These are phyloP conservation scores for Dinochytrium kinnereticum DNA, from an alignment of 371 early-diverging fungal species.

Conservation along the genomic window DNA sequence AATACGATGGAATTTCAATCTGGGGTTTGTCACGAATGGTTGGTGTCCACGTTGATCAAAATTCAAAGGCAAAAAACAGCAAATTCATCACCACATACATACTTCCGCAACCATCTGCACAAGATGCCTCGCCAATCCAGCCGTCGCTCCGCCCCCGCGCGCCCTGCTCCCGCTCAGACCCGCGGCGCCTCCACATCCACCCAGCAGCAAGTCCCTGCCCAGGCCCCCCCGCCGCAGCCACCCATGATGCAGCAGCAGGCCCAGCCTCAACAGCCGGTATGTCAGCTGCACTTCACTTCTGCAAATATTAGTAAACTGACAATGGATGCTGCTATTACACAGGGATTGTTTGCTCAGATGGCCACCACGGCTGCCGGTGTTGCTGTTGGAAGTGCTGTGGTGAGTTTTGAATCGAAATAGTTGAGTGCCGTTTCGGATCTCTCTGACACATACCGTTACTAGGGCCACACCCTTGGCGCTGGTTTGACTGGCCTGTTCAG, in stretches of 20 bases:
- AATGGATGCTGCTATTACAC: background rate
- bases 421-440: too few species aligned
- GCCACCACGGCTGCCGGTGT: conserved; percentile 93
- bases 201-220: conserved; percentile 11
- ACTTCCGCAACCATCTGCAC: too few species aligned
- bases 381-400: conserved; percentile 85
- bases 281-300: background rate
- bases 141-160: conserved; percentile 12
- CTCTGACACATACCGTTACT: conserved; percentile 11
- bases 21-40: too few species aligned
- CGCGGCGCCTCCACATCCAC: background rate
- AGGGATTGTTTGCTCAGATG: conserved; percentile 83
- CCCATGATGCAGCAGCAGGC: conserved; percentile 9
- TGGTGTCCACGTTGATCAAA: too few species aligned
- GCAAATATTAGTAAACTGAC: too few species aligned
- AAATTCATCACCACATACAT: too few species aligned
- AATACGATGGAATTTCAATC: too few species aligned
- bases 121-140: conserved; percentile 4
- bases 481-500: conserved; percentile 77
- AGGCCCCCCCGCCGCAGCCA: conserved; percentile 1
- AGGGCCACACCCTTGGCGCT: conserved; percentile 61
- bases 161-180: background rate
- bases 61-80: too few species aligned
- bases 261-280: conserved; percentile 7
- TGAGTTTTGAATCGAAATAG: conserved; percentile 46